Percentiles rank a stretch among this genome's conserved stretches.
These are phyloP conservation scores for Areca catechu DNA, from an alignment of 176 grass and related monocot species.

Conservation along the genomic window DNA sequence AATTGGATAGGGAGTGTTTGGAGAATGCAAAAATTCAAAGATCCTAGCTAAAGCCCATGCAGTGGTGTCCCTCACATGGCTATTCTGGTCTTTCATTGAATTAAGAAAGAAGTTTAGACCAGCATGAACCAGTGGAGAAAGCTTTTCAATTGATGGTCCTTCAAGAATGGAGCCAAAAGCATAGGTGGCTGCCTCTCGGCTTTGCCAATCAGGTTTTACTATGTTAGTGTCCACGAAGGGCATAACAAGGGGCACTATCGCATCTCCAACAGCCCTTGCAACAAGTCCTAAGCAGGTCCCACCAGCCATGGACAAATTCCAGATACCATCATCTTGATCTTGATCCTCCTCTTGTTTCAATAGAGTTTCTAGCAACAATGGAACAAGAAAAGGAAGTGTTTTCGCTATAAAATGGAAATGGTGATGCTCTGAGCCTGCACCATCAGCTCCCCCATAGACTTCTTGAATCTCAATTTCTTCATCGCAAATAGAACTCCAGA, in stretches of 20 bases:
- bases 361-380: slow-evolving; percentile 75
- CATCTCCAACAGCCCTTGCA: slow-evolving; percentile 66
- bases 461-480: slow-evolving; percentile 86
- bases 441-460: slow-evolving; percentile 47
- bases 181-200: slow-evolving; percentile 77
- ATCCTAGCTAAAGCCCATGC: slow-evolving; percentile 88
- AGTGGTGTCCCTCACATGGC: slow-evolving; percentile 85
- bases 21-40: slow-evolving; percentile 81
- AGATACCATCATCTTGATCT: slow-evolving; percentile 73
- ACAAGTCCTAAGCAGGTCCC: slow-evolving; percentile 68
- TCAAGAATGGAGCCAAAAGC: slow-evolving; percentile 98
- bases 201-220: slow-evolving; percentile 62
- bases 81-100: slow-evolving; percentile 66
- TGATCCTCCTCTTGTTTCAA: slow-evolving; percentile 93
- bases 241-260: slow-evolving; percentile 62
- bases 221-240: slow-evolving; percentile 75
- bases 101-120: slow-evolving; percentile 69
- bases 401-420: slow-evolving; percentile 70
- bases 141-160: slow-evolving; percentile 73
- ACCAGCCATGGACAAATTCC: slow-evolving; percentile 78
- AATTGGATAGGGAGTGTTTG: slow-evolving; percentile 46
- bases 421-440: slow-evolving; percentile 36
- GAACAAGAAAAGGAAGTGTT: slow-evolving; percentile 81
- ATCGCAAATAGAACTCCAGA: slow-evolving; percentile 90
- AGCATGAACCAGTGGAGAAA: slow-evolving; percentile 45